Conservation (phyloP, 768 basidiomycete species). For the Mycena rosella region DNA sequence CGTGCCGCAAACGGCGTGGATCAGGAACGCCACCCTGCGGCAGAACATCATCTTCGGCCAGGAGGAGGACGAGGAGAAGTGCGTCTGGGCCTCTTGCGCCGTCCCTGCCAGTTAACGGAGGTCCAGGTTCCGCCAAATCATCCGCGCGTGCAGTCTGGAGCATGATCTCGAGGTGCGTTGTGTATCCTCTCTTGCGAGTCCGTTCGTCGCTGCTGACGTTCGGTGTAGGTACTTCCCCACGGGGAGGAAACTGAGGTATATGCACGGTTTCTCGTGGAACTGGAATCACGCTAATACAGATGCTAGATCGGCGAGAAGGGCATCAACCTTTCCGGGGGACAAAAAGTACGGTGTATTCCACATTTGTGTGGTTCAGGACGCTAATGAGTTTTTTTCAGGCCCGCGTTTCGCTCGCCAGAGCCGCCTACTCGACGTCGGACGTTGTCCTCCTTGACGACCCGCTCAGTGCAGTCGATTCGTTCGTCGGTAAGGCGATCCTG, state of each 20-base stretch:
- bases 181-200: too few relatives aligned
- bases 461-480: slow-evolving; percentile 82
- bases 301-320: slow-evolving; percentile 78
- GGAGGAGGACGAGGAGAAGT: slow-evolving; percentile 69
- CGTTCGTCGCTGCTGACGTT: too few relatives aligned
- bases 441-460: slow-evolving; percentile 88
- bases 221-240: slow-evolving; percentile 64
- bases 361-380: neutral
- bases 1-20: slow-evolving; percentile 74
- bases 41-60: slow-evolving; percentile 85
- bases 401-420: slow-evolving; percentile 81
- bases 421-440: slow-evolving; percentile 79
- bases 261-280: neutral
- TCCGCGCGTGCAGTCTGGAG: slow-evolving; percentile 75
- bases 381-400: slow-evolving; percentile 48
- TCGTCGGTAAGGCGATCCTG: slow-evolving; percentile 76
- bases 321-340: slow-evolving; percentile 71
- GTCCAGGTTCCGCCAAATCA: slow-evolving; percentile 66
- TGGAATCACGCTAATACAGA: neutral
- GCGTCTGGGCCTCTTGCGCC: slow-evolving; percentile 11
- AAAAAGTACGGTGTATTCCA: neutral
- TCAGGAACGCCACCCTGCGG: slow-evolving; percentile 74
- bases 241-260: slow-evolving; percentile 70
- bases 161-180: slow-evolving; percentile 69
- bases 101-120: neutral